Evolutionary conservation across 306 rosid species (phyloP), one percentile per base, ranked within the genome.

Genomic region (Prosopis cineraria): DNA sequence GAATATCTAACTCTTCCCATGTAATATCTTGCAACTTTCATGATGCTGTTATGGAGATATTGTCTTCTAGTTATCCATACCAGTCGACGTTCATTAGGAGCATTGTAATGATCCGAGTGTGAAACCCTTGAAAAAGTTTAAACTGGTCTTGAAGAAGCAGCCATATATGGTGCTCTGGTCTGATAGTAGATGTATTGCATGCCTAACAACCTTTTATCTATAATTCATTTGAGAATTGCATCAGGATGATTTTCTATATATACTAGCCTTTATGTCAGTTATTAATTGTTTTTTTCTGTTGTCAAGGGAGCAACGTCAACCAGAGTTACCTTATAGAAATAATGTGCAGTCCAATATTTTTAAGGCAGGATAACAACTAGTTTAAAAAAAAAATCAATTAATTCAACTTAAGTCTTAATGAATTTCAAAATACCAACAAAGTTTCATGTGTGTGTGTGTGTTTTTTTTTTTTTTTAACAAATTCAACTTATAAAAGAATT

Each of bases 221-320:
- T 24, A 25, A 24, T 53, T 53, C 27, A 53, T 20, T 7, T 20
- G 7, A 30, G 60, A 20, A n/a, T 0, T 25, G 17, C 63, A 56
- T 10, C 17, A 24, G 63, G 33, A 6, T 56, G 31, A 25, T 56
- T 3, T 56, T 33, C 24, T 53, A 14, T 53, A 22, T 4, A 53
- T 14, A 39, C 29, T 60, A 73, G 70, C 64, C 27, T 29, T 50
- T 47, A 11, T 27, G 39, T 31, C 43, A 36, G 47, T 29, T 36
- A 14, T 48, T 72, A 25, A 62, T 62, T 59, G 34, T 77, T 19
- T 36, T 68, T 22, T 69, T 60, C 62, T 25, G 71, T 34, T 86
- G 97, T 89, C 83, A 47, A 83, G 77, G 60, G 87, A 79, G 78
- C 88, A n/a, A 70, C 78, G 88, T 30, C 84, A 72, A 75, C 73